These are phyloP conservation scores for Odonthalia washingtoniensis DNA, from an alignment of 31 red algal species.

Conservation along the genomic window DNA sequence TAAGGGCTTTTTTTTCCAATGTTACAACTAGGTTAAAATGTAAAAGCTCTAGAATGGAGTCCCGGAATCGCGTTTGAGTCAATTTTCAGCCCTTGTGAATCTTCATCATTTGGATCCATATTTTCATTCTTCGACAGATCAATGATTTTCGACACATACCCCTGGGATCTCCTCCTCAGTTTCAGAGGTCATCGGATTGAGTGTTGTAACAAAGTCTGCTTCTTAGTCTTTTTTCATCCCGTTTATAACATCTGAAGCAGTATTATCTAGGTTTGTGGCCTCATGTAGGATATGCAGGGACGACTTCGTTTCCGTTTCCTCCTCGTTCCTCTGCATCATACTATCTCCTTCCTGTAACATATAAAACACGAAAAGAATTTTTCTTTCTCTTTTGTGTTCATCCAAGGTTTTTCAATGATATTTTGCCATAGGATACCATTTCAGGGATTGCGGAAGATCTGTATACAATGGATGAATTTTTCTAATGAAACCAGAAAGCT, in stretches of 20 bases:
- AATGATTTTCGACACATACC: not conserved
- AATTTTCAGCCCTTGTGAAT: not conserved
- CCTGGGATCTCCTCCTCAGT: conserved; percentile 49
- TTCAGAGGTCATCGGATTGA: conserved; percentile 62
- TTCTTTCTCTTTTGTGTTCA: not conserved
- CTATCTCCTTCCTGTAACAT: conserved; percentile 6
- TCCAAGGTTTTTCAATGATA: conserved; percentile 15
- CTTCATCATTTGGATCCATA: not conserved
- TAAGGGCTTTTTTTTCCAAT: not conserved
- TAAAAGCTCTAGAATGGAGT: not conserved
- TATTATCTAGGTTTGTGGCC: conserved; percentile 3
- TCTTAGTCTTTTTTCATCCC: conserved; percentile 27
- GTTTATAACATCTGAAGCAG: conserved; percentile 1
- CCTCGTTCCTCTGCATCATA: conserved; percentile 46
- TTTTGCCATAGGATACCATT: conserved; percentile 35
- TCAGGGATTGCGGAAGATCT: conserved; percentile 48
- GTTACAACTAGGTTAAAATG: not conserved
- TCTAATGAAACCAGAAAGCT: conserved; percentile 42
- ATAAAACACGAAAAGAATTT: not conserved
- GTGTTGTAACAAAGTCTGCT: conserved; percentile 45
- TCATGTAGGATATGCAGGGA: conserved; percentile 60
- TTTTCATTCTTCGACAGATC: too few species aligned
- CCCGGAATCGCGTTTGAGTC: not conserved
- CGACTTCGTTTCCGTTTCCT: conserved; percentile 19
- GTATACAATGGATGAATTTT: conserved; percentile 42